Evolutionary conservation across 2,329 filamentous ascomycete species (phyloP), one percentile per base, ranked within the genome.

Genomic region (Penicillium olsonii): DNA sequence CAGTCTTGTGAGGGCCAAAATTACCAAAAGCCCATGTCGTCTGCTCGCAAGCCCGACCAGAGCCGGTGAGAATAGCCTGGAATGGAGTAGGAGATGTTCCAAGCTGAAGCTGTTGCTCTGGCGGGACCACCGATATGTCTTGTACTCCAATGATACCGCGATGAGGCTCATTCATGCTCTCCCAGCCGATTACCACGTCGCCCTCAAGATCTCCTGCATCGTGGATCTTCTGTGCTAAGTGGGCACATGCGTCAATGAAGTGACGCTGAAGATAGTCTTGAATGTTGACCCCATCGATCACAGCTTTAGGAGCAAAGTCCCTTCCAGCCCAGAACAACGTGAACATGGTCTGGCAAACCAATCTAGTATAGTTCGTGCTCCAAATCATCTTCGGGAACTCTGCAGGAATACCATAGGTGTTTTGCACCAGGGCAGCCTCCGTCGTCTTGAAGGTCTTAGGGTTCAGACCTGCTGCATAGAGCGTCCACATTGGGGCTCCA

Each of bases 331-430:
- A 99, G 75, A 96, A 99, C 43, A 97, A 75, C 0, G 92, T 96
- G 68, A 96, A 97, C 60, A 97, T 90, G 38, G 90, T 92, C 58
- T 92, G 90, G 42, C 87, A 88, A 2, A 87, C 92, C 42, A 97
- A 78, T 19, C 94, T 84, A 54, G 84, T 88, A 71, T 99, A 99
- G 68, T 99, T 99, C 43, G 95, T 97, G 14, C 92, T 91, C 94
- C 94, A 99, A 50, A 97, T 92, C 95, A 99, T 99, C 75, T 96
- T 97, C 19, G 94, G 94, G 59, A 92, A 99, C 1, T 86, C 81
- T 20, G 85, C 85, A 8, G 92, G 90, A 17, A 95, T 82, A 9
- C 89, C 85, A 66, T 90, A 96, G 2, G 89, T 95, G 65, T 97
- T 99, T 45, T 99, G 94, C 6, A 99, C 92, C 52, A 97, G 82